Conservation (phyloP, 1,284 basidiomycete genomes). For the Pseudozyma pruni region DNA sequence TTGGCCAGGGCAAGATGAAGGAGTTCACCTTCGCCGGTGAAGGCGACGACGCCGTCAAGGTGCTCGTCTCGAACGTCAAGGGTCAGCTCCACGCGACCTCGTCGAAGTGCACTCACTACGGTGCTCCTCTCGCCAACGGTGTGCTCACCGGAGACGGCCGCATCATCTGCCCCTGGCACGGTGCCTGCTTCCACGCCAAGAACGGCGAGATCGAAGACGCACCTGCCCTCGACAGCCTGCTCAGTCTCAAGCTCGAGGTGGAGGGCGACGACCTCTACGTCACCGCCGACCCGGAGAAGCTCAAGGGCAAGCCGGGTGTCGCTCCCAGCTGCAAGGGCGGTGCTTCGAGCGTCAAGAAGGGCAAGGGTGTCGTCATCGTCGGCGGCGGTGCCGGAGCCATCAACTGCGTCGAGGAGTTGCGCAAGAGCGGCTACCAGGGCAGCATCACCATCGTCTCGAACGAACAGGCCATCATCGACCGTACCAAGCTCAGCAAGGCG, state of each 20-base stretch:
- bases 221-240: slow-evolving; percentile 84
- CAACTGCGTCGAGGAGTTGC: slow-evolving; percentile 82
- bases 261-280: slow-evolving; percentile 81
- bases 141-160: slow-evolving; percentile 81
- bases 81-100: slow-evolving; percentile 78
- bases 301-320: slow-evolving; percentile 70
- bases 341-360: slow-evolving; percentile 67
- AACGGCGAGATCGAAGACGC: slow-evolving; percentile 79
- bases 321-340: slow-evolving; percentile 59
- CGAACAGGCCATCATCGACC: slow-evolving; percentile 86
- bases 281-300: slow-evolving; percentile 76
- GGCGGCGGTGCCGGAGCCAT: slow-evolving; percentile 85
- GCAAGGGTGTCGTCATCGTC: slow-evolving; percentile 81
- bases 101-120: slow-evolving; percentile 89
- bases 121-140: slow-evolving; percentile 82
- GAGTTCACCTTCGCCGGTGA: slow-evolving; percentile 80
- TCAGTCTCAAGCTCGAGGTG: slow-evolving; percentile 79
- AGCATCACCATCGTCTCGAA: slow-evolving; percentile 82
- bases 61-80: slow-evolving; percentile 79
- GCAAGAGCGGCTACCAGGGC: slow-evolving; percentile 83
- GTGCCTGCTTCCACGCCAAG: slow-evolving; percentile 85
- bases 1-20: slow-evolving; percentile 69
- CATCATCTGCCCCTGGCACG: slow-evolving; percentile 87
- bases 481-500: slow-evolving; percentile 89
- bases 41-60: slow-evolving; percentile 73